Evolutionary conservation across 306 rosid genomes (phyloP).

Genomic region (Delonix regia): DNA sequence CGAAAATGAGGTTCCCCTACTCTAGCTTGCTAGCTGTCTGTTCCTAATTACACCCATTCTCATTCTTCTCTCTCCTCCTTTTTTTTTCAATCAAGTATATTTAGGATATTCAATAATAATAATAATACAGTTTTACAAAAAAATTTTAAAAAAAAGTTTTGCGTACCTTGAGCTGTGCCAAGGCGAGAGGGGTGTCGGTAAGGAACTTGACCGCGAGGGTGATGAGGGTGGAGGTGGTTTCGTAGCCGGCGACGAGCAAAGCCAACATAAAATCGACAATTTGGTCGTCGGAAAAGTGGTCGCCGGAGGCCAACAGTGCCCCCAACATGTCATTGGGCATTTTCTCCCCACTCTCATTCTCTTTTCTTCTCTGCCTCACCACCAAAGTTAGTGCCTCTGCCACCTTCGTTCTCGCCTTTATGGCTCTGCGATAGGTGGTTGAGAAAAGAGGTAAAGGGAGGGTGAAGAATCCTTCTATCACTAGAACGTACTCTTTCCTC

Average conservation of each 20-base stretch:
- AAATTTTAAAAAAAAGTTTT: too few relatives aligned
- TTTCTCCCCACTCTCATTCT: slow-evolving; percentile 36
- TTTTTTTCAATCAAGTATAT: too few relatives aligned
- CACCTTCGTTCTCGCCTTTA: slow-evolving; percentile 78
- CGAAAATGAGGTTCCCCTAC: slow-evolving; percentile 39
- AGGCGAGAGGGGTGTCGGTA: slow-evolving; percentile 87
- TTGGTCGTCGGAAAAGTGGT: slow-evolving; percentile 72
- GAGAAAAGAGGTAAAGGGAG: slow-evolving; percentile 80
- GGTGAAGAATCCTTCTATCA: slow-evolving; percentile 90
- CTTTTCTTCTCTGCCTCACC: slow-evolving; percentile 73
- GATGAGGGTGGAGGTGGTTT: slow-evolving; percentile 90
- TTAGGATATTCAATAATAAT: too few relatives aligned
- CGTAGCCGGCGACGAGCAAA: slow-evolving; percentile 90
- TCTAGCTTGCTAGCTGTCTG: neutral
- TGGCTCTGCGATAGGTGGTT: slow-evolving; percentile 83
- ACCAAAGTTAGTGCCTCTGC: slow-evolving; percentile 74
- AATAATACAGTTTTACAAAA: too few relatives aligned
- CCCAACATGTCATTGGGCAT: slow-evolving; percentile 54
- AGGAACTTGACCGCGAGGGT: slow-evolving; percentile 93
- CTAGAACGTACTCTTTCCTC: slow-evolving; percentile 79
- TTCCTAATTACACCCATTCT: too few relatives aligned
- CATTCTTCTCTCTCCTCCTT: too few relatives aligned
- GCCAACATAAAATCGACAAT: slow-evolving; percentile 89
- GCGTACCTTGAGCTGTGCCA: slow-evolving; percentile 82
- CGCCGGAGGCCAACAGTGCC: slow-evolving; percentile 76